A percentile compares a stretch with the other conserved stretches of the same genome.
Evolutionary conservation across 805 yeast genomes (phyloP).

Genomic region (Lachancea meyersii): DNA sequence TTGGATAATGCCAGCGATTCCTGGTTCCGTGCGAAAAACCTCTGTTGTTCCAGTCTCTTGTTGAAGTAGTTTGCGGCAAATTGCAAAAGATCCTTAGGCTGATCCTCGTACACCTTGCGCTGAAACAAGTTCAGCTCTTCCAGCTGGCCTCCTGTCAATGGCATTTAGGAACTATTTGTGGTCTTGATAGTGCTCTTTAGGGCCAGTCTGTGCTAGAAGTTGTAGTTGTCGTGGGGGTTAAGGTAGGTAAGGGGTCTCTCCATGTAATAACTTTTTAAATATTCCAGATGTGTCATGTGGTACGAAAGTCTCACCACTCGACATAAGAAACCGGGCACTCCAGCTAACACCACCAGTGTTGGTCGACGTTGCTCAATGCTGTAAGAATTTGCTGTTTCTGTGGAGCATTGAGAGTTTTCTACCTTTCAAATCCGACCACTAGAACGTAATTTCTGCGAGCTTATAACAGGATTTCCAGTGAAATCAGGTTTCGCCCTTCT

Average conservation of each 20-base stretch:
- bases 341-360: background rate
- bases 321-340: background rate
- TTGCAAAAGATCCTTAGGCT: slow-evolving; percentile 65
- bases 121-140: slow-evolving; percentile 59
- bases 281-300: background rate
- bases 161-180: slow-evolving; percentile 9
- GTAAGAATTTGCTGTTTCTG: too few species aligned
- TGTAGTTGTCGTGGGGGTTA: background rate
- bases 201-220: background rate
- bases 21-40: slow-evolving; percentile 46
- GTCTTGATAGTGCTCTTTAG: background rate
- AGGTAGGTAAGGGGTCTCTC: slow-evolving; percentile 1
- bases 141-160: slow-evolving; percentile 21
- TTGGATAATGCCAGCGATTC: slow-evolving; percentile 41
- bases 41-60: slow-evolving; percentile 52
- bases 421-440: too few species aligned
- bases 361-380: too few species aligned
- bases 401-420: too few species aligned
- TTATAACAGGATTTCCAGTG: too few species aligned
- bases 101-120: slow-evolving; percentile 45
- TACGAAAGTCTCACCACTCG: background rate
- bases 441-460: too few species aligned
- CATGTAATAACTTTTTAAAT: background rate
- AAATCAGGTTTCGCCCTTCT: too few species aligned
- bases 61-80: slow-evolving; percentile 72